phyloP scores from a whole-genome alignment of 2,329 filamentous ascomycete species.

The Botrytis aclada region DNA sequence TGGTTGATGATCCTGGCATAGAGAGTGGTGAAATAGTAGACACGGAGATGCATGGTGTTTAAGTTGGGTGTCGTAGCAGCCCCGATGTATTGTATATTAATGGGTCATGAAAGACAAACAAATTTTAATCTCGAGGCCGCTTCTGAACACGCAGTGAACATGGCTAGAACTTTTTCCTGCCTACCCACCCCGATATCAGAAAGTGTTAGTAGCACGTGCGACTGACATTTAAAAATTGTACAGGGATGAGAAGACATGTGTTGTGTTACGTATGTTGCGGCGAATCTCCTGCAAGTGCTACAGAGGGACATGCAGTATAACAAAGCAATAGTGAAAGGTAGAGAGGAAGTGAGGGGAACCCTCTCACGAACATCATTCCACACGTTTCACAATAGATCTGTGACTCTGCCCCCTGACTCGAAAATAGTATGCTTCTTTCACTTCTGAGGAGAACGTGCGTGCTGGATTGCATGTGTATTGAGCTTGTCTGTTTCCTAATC shows the following conservation, averaged over 20 bases:
- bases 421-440: neutral
- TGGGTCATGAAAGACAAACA: neutral
- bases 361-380: neutral
- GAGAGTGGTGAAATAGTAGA: slow-evolving; percentile 12
- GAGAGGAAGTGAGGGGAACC: neutral
- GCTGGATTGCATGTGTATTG: no score
- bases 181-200: neutral
- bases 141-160: neutral
- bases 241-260: neutral
- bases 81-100: neutral
- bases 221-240: neutral
- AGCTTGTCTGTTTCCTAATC: accelerated
- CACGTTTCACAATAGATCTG: neutral
- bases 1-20: neutral
- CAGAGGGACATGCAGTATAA: neutral
- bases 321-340: neutral
- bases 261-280: neutral
- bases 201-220: neutral
- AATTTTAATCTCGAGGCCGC: neutral
- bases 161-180: neutral
- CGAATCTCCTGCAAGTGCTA: neutral
- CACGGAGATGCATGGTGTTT: slow-evolving; percentile 8
- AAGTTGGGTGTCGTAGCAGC: no score
- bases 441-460: accelerated
- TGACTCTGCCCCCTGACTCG: accelerated